These are phyloP conservation scores for Colletotrichum melonis DNA, from an alignment of 2,329 filamentous ascomycete species.

Conservation along the genomic window DNA sequence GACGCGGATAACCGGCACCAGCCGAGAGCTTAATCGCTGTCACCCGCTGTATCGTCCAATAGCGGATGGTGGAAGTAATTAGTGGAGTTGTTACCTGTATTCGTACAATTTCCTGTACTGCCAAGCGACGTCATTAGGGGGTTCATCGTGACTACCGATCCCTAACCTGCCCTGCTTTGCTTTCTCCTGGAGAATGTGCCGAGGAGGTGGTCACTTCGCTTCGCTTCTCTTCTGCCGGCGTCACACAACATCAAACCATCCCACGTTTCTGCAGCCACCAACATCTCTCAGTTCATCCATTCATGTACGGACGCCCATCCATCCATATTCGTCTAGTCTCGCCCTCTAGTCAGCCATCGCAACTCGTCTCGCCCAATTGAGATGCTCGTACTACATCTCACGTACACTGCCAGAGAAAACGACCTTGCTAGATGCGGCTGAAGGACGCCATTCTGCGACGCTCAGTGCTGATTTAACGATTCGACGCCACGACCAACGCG, in stretches of 20 bases:
- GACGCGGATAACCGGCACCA: slow-evolving; percentile 21
- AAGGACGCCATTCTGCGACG: neutral
- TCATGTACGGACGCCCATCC: neutral
- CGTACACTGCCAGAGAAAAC: neutral
- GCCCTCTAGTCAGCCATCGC: neutral
- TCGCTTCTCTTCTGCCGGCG: neutral
- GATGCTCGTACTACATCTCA: neutral
- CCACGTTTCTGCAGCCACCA: neutral
- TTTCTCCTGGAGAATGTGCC: neutral
- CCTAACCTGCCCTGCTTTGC: neutral
- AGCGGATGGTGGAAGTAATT: neutral
- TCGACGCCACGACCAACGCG: slow-evolving; percentile 17
- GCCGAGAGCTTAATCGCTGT: slow-evolving; percentile 28
- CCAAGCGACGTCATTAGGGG: slow-evolving; percentile 27
- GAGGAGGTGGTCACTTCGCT: neutral
- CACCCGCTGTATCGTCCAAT: neutral
- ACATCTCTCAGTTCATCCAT: neutral
- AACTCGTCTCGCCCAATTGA: neutral
- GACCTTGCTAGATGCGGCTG: slow-evolving; percentile 25
- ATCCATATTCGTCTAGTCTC: neutral
- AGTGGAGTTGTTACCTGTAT: slow-evolving; percentile 4
- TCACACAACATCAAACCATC: too few relatives aligned
- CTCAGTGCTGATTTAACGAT: slow-evolving; percentile 3
- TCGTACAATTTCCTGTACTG: neutral
- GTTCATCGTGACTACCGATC: neutral